Evolutionary conservation across 2,329 filamentous ascomycete species (phyloP).

Genomic region (Trichophyton schoenleinii): DNA sequence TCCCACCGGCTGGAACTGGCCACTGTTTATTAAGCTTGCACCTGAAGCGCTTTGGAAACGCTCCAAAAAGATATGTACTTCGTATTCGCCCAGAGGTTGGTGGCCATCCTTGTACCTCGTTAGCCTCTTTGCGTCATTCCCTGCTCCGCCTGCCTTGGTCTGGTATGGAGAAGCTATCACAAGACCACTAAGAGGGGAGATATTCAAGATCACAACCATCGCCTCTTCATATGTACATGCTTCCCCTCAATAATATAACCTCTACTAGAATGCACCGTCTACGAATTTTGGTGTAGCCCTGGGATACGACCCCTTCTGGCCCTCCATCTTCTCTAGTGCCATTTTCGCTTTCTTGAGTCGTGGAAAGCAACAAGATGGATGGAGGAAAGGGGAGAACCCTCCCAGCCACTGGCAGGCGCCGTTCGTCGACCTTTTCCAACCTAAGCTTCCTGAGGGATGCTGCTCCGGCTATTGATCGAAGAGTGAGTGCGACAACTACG

Average conservation of each 20-base stretch:
- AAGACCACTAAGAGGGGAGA: neutral
- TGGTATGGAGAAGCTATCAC: neutral
- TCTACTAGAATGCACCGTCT: neutral
- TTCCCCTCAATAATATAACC: neutral
- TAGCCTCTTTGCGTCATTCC: neutral
- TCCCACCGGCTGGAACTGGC: neutral
- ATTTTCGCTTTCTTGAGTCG: neutral
- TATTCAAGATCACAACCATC: neutral
- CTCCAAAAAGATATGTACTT: neutral
- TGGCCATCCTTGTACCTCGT: neutral
- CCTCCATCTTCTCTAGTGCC: neutral
- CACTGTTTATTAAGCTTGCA: neutral
- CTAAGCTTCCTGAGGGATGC: neutral
- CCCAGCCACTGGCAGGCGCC: neutral
- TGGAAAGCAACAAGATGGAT: neutral
- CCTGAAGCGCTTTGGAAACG: no score
- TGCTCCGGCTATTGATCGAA: neutral
- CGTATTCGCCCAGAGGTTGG: neutral
- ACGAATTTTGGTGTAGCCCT: neutral
- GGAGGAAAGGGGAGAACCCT: neutral
- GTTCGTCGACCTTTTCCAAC: neutral
- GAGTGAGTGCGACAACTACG: neutral
- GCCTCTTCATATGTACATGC: neutral
- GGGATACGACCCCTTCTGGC: neutral
- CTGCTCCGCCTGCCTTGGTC: neutral